phyloP scores from a whole-genome alignment of 768 basidiomycete species.

The Boletus reticulatus region DNA sequence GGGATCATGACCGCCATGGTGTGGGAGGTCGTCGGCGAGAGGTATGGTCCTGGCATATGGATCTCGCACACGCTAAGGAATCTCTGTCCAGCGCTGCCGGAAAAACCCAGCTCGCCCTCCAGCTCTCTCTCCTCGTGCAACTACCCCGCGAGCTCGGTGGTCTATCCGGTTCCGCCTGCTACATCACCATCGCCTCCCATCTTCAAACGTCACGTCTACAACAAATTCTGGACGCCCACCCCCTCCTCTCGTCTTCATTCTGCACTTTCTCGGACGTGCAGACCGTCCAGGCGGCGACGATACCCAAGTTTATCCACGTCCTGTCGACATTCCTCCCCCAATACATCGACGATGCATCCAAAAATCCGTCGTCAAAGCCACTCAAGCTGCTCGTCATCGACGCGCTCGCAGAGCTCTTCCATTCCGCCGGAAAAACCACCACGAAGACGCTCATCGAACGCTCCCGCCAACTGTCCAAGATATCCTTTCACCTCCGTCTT shows the following conservation, averaged over 20 bases:
- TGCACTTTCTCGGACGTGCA: slow-evolving; percentile 59
- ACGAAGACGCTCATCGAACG: slow-evolving; percentile 68
- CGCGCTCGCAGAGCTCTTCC: slow-evolving; percentile 84
- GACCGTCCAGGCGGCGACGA: slow-evolving; percentile 55
- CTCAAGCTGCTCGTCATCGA: slow-evolving; percentile 84
- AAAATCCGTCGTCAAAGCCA: slow-evolving; percentile 43
- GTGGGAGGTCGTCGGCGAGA: slow-evolving; percentile 89
- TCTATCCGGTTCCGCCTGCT: slow-evolving; percentile 66
- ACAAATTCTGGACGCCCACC: slow-evolving; percentile 58
- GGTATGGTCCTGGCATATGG: slow-evolving; percentile 42
- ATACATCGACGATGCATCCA: slow-evolving; percentile 40
- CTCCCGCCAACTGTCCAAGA: slow-evolving; percentile 61
- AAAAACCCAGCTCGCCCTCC: slow-evolving; percentile 90
- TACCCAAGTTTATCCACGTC: slow-evolving; percentile 52
- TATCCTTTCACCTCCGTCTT: slow-evolving; percentile 68
- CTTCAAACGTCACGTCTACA: slow-evolving; percentile 68
- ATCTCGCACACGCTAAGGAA: slow-evolving; percentile 2
- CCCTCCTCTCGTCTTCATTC: slow-evolving; percentile 39
- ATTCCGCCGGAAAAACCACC: slow-evolving; percentile 56
- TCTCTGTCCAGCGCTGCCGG: slow-evolving; percentile 71
- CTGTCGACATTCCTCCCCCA: slow-evolving; percentile 53
- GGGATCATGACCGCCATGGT: slow-evolving; percentile 78
- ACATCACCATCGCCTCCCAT: slow-evolving; percentile 68
- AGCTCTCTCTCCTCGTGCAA: slow-evolving; percentile 78
- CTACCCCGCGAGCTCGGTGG: slow-evolving; percentile 57